Base-by-base conservation (phyloP, 2,329 filamentous ascomycete species). In the Penicillium sp. region DNA sequence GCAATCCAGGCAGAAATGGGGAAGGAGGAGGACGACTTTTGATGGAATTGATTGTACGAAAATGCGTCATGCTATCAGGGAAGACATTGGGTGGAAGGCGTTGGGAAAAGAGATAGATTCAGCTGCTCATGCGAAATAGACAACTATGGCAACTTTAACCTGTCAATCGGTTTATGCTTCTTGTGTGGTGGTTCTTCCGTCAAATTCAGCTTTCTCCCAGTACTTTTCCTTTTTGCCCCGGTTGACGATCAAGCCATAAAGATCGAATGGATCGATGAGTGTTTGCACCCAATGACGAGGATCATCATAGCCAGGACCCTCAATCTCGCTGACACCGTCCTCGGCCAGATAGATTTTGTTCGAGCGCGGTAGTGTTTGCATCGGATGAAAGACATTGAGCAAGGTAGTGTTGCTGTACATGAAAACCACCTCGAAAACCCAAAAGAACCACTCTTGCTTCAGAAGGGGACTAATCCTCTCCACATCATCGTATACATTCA, bases 361-460 rank as follows among this genome's bases (percentile, higher is more conserved):
- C 2, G 68, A 70, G 4, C 55, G 56, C 0, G 75, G 75, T 5
- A 77, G 56, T 17, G 64, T 69, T 22, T 60, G 66, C 25, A 71
- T 72, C 0, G 74, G 74, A 37, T 75, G 73, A 31, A 66, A 73
- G 13, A 72, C 38, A 42, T 75, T 75, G n/a, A 76, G 58, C 35
- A 77, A 46, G 3, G 65, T 61, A 9, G 69, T 72, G 44, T 75
- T 75, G 32, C 66, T 44, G 12, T 73, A 68, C 67, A 77, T 75
- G 35, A 75, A 66, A 2, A 60, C 52, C 3, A 65, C 71, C 59
- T 80, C 76, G 41, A 79, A 79, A 13, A 78, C 65, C 49, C 73
- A 77, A 44, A 79, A 79, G 56, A 70, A 79, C 68, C 69, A 75
- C 55, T 80, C 75, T 46, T 77, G 73, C 14, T 73, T 66, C n/a